phyloP scores from a whole-genome alignment of 345 rosid genomes.

The Bruguiera parviflora region DNA sequence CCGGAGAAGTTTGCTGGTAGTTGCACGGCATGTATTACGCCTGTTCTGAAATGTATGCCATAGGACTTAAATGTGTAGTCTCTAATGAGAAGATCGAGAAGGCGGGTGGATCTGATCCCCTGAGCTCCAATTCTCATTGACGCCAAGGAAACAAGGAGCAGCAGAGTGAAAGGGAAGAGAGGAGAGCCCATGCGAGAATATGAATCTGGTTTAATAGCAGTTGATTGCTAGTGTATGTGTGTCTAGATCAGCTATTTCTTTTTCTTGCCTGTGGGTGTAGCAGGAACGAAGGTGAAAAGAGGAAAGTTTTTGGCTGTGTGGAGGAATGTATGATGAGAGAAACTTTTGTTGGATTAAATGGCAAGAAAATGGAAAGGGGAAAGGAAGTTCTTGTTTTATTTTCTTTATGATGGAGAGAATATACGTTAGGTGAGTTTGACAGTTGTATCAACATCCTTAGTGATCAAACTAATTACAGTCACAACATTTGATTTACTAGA shows the following conservation, averaged over 20 bases:
- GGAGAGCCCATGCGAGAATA: constrained; percentile 38
- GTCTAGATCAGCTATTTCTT: constrained; percentile 10
- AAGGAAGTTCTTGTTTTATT: background rate
- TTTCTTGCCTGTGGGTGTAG: constrained; percentile 12
- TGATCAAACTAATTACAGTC: background rate
- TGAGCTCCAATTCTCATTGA: constrained; percentile 33
- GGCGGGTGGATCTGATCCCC: constrained; percentile 48
- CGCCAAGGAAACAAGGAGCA: constrained; percentile 22
- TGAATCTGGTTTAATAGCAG: constrained; percentile 1
- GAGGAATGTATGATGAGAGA: constrained; percentile 13
- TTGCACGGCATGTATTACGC: constrained; percentile 42
- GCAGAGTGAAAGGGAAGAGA: constrained; percentile 22
- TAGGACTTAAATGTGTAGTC: constrained; percentile 68
- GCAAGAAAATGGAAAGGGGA: constrained; percentile 25
- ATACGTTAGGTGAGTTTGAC: background rate
- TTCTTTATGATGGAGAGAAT: constrained; percentile 11
- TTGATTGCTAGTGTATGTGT: background rate
- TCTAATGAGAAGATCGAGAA: constrained; percentile 68
- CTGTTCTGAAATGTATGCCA: constrained; percentile 49
- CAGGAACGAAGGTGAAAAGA: constrained; percentile 25
- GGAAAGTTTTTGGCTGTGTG: constrained; percentile 23
- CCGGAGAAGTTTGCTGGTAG: constrained; percentile 79
- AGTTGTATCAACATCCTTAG: background rate
- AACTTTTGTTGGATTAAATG: constrained; percentile 35
- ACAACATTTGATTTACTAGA: no score